These are phyloP conservation scores for Hericium coralloides DNA, from an alignment of 768 basidiomycete genomes.

Conservation along the genomic window DNA sequence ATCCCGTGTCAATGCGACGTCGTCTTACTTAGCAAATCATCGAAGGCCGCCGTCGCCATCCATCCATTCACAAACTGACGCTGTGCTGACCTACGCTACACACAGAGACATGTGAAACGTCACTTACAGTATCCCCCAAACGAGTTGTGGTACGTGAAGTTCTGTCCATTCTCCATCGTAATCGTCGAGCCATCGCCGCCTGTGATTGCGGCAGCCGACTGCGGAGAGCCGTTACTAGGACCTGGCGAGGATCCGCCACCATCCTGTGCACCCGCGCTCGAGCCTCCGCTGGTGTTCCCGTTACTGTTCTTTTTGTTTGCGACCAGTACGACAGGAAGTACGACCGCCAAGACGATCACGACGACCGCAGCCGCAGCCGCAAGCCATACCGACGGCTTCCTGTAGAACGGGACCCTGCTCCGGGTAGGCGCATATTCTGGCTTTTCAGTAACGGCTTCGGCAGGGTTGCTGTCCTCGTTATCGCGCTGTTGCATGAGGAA, in stretches of 20 bases:
- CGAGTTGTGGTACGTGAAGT: conserved; percentile 35
- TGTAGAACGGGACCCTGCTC: not conserved
- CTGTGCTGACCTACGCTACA: not conserved
- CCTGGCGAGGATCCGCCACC: not conserved
- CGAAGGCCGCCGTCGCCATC: not conserved
- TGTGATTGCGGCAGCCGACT: conserved; percentile 1
- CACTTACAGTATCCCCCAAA: conserved; percentile 36
- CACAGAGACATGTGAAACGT: not conserved
- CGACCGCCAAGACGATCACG: conserved; percentile 2
- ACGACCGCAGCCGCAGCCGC: not conserved
- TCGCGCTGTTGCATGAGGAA: not conserved
- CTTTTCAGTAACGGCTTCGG: not conserved
- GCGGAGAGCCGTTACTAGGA: not conserved
- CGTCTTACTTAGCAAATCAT: not conserved
- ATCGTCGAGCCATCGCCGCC: conserved; percentile 19
- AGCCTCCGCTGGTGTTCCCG: not conserved
- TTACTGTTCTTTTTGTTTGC: not conserved
- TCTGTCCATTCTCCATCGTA: conserved; percentile 30
- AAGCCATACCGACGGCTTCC: not conserved
- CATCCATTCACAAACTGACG: not conserved
- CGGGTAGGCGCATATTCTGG: not conserved
- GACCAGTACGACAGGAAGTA: conserved; percentile 7
- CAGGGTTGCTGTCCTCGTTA: not conserved
- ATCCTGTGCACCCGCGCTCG: not conserved
- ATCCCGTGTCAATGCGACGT: not conserved